Base-by-base conservation (phyloP, 441 rosid genomes). In the Pelargonium australe region DNA sequence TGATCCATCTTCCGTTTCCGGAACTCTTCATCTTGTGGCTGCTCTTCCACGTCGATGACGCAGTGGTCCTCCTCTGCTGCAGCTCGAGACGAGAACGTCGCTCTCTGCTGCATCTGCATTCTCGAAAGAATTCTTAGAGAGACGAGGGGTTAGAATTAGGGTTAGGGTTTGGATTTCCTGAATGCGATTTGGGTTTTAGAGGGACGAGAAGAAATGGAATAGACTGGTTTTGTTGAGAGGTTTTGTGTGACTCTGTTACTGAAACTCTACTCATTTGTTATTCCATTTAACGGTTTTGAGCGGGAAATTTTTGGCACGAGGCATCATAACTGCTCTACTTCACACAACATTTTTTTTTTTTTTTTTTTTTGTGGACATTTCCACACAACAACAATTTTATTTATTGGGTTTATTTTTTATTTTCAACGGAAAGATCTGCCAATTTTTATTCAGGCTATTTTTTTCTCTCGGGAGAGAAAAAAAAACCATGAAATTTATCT, bases 21-120 rank as follows among this genome's bases (percentile, higher is more conserved):
- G 4, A 51, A n/a, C 58, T 51, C 58, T 14, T 51, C 58, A 51
- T 16, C 17, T 17, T n/a, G 19, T 51, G 19, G 58, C 7, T 3
- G 58, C 19, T 51, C 17, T 17, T 51, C 58, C 58, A 51, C 19
- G 58, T 51, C 58, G n/a, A 51, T 51, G 58, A 51, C 58, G 58
- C 58, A 51, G 17, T 51, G 58, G 7, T 51, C 58, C 55, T 49
- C 55, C 13, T 49, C 55, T 49, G 55, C 55, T 49, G 14, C 55
- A 4, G 55, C 55, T 49, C 55, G 55, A 11, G 55, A 49, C 4
- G 55, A 49, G 14, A 49, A 3, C 55, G 55, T 49, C n/a, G 14
- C 55, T 49, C 55, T 13, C 55, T 49, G 55, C 14, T 10, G 55
- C 58, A 51, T 51, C 17, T 51, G 58, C 58, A 51, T 51, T n/a